A percentile compares a stretch with the other conserved stretches of the same genome.
Evolutionary conservation across 2,329 filamentous ascomycete genomes (phyloP).

Genomic region (Xylariaceae sp.): DNA sequence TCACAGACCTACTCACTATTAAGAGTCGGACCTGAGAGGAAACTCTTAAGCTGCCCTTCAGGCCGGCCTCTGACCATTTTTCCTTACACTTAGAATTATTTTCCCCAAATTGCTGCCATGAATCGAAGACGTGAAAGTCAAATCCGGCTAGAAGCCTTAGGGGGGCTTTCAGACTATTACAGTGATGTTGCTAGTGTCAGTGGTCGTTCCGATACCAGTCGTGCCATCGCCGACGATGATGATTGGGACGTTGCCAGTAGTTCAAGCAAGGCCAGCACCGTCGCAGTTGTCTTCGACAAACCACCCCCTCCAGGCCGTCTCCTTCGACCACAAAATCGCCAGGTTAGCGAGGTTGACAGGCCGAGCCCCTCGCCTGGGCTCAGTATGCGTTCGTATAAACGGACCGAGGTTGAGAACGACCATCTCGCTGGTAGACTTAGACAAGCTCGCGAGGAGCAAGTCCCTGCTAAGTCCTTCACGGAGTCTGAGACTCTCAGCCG

Average conservation of each 20-base stretch:
- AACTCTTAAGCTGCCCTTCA: background rate
- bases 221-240: background rate
- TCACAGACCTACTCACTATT: no score
- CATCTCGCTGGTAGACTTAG: background rate
- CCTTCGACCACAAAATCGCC: background rate
- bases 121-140: conserved; percentile 14
- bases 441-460: conserved; percentile 8
- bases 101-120: background rate
- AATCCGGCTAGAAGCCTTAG: conserved; percentile 20
- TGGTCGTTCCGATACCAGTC: background rate
- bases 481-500: background rate
- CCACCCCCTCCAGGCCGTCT: conserved; percentile 9
- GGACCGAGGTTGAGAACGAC: background rate
- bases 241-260: conserved; percentile 6
- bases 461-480: background rate
- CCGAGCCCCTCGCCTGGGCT: background rate
- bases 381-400: background rate
- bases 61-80: background rate
- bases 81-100: background rate
- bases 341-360: background rate
- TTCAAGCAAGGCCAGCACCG: conserved; percentile 9
- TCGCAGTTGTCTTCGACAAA: conserved; percentile 11
- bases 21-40: background rate
- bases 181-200: conserved; percentile 13
- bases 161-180: conserved; percentile 18